Conservation (phyloP, 1,284 basidiomycete species). For the Boletus smithii region DNA sequence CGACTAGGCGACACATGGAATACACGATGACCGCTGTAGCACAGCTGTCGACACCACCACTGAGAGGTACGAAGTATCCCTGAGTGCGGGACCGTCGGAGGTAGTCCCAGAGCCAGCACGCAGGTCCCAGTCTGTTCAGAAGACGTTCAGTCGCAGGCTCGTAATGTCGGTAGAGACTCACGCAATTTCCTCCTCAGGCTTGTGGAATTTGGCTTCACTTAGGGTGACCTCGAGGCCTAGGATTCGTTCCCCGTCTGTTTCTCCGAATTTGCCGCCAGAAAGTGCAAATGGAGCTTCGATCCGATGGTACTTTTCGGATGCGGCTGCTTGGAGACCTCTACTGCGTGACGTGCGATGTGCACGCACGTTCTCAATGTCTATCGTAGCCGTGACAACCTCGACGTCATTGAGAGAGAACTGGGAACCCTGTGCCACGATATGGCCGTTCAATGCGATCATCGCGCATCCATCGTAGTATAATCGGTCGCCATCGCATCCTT, state of each 20-base stretch:
- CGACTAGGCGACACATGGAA: slow-evolving; percentile 93
- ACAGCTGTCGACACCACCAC: slow-evolving; percentile 97
- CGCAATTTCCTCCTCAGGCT: slow-evolving; percentile 97
- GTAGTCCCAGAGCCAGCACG: slow-evolving; percentile 99
- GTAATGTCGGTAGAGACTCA: slow-evolving; percentile 39
- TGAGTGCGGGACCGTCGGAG: slow-evolving; percentile 89
- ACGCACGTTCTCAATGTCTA: slow-evolving; percentile 93
- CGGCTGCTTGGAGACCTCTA: slow-evolving; percentile 87
- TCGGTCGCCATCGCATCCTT: slow-evolving; percentile 97
- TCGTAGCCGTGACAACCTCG: slow-evolving; percentile 91
- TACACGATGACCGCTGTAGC: slow-evolving; percentile 94
- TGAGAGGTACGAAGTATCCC: slow-evolving; percentile 95
- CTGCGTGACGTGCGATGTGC: slow-evolving; percentile 81
- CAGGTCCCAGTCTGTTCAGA: slow-evolving; percentile 77
- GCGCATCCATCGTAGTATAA: slow-evolving; percentile 98
- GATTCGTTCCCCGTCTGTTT: slow-evolving; percentile 49
- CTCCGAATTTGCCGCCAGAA: slow-evolving; percentile 66
- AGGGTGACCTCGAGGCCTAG: slow-evolving; percentile 44
- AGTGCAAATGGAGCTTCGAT: slow-evolving; percentile 78
- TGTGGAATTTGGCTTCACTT: slow-evolving; percentile 74
- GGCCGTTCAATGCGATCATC: slow-evolving; percentile 93
- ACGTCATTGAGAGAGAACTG: slow-evolving; percentile 97
- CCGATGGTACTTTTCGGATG: slow-evolving; percentile 69
- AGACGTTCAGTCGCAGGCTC: slow-evolving; percentile 4
- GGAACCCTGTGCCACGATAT: slow-evolving; percentile 89